A percentile compares a stretch with the other conserved stretches of the same genome.
These are phyloP conservation scores for Coniferiporia sulphurascens DNA, from an alignment of 1,284 basidiomycete genomes.

Conservation along the genomic window DNA sequence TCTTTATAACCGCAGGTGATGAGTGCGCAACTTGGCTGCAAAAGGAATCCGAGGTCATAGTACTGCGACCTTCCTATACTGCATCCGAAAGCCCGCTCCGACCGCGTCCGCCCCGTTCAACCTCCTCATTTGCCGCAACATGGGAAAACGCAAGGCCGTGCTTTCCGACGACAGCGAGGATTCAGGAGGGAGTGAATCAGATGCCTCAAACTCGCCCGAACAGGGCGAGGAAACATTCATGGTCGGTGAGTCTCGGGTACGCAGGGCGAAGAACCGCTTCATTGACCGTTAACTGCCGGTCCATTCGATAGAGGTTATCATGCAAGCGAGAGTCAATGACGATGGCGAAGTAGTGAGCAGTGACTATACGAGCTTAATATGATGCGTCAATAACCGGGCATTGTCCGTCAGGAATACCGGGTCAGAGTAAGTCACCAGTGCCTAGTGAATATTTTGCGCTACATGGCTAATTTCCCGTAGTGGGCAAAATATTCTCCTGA, in stretches of 20 bases:
- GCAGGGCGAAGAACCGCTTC: neutral
- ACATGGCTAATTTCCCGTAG: conserved; percentile 30
- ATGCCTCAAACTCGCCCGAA: neutral
- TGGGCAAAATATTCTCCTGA: conserved; percentile 48
- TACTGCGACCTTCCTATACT: neutral
- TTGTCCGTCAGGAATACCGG: conserved; percentile 44
- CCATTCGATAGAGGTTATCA: conserved; percentile 45
- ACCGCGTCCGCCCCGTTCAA: conserved; percentile 1
- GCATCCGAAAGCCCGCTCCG: neutral
- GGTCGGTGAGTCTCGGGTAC: conserved; percentile 11
- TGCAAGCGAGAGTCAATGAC: conserved; percentile 41
- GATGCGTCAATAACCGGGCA: conserved; percentile 1
- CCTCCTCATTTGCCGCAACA: conserved; percentile 1
- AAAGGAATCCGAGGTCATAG: neutral
- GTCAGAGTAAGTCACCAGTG: conserved; percentile 44
- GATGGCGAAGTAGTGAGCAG: conserved; percentile 40
- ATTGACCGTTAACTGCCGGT: neutral
- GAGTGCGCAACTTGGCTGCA: neutral
- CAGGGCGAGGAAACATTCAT: neutral
- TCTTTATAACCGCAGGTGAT: conserved; percentile 6
- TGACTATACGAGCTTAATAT: neutral
- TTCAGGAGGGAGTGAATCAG: neutral
- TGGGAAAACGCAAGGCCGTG: conserved; percentile 8
- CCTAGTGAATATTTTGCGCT: neutral
- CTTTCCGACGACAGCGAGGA: neutral